Evolutionary conservation across 208 protist genomes (phyloP).

Genomic region (Leishmania lainsoni): DNA sequence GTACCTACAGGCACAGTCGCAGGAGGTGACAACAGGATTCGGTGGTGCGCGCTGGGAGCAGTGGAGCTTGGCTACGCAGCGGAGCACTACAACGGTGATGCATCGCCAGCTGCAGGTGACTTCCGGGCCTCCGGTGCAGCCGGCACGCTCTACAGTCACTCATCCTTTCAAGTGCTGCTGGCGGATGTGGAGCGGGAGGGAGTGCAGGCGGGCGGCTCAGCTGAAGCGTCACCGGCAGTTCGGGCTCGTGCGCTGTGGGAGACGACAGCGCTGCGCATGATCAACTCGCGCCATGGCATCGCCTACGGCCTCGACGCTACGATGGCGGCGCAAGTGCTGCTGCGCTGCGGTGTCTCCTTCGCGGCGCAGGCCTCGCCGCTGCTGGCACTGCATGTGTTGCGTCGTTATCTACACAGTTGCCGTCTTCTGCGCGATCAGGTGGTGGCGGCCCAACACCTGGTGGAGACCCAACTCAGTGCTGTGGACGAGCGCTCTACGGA

Average conservation of each 20-base stretch:
- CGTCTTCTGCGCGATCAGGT: conserved; percentile 45
- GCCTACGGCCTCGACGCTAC: conserved; percentile 61
- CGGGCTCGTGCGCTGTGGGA: conserved; percentile 18
- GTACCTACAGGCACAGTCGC: neutral
- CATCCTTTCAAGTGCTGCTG: conserved; percentile 25
- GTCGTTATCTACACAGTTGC: conserved; percentile 70
- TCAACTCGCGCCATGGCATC: conserved; percentile 34
- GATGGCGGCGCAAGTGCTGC: conserved; percentile 62
- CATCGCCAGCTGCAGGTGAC: conserved; percentile 18
- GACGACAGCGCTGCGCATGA: conserved; percentile 31
- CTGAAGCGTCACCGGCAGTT: neutral
- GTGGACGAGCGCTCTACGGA: neutral
- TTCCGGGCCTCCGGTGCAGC: conserved; percentile 20
- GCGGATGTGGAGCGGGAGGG: conserved; percentile 17
- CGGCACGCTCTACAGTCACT: conserved; percentile 22
- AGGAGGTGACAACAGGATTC: no score
- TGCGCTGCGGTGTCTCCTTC: conserved; percentile 69
- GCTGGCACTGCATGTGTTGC: conserved; percentile 71
- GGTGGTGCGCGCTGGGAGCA: conserved; percentile 39
- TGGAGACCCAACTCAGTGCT: conserved; percentile 25
- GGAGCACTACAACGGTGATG: conserved; percentile 47
- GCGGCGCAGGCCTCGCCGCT: conserved; percentile 66
- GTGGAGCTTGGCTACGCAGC: conserved; percentile 66
- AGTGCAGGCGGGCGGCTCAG: neutral
- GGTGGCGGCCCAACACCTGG: conserved; percentile 20